Base-by-base conservation (phyloP, 164 flowering plant species). In the Hamamelis virginiana region DNA sequence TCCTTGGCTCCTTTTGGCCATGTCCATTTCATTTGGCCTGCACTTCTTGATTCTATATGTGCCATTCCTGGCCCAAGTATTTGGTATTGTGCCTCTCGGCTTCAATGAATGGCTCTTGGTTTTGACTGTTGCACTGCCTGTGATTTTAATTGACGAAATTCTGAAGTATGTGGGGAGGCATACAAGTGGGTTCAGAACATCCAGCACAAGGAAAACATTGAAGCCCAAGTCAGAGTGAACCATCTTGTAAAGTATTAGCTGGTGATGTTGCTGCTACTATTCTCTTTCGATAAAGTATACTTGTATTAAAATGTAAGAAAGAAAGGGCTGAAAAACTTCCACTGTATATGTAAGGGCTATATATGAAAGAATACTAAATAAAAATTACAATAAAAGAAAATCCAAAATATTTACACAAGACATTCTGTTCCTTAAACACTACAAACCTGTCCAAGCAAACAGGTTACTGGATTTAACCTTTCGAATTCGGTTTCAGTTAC, bases 41-140 rank as follows among this genome's bases (percentile, higher is more conserved):
- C 97, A 89, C 73, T 91, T 91, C 64, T 47, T 91, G 82, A 91
- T 91, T 66, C 89, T 91, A 9, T 91, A 91, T 59, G 85, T 91
- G 28, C 97, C 97, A 8, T 84, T 89, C 86, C 85, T 91, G 22
- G 94, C 97, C 10, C 79, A 84, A 77, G 83, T 91, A 12, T 91
- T 91, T 55, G 89, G 94, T 21, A 91, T 91, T 28, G 97, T 91
- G 48, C 97, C 97, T 16, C 88, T 91, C 46, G 89, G 90, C 77
- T 59, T 88, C 66, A 91, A 89, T 21, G 97, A 91, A 67, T 89
- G 97, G 92, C 85, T 88, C 15, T 65, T 91, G 76, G 92, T 91
- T n/a, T 53, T 91, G 73, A 86, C 82, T 0, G 91, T 85, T 57
- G 76, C 97, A 3, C 64, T 85, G 0, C 97, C 97, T 0, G 94